Base-by-base conservation (phyloP, 2,329 filamentous ascomycete genomes). In the Didymella lethalis region DNA sequence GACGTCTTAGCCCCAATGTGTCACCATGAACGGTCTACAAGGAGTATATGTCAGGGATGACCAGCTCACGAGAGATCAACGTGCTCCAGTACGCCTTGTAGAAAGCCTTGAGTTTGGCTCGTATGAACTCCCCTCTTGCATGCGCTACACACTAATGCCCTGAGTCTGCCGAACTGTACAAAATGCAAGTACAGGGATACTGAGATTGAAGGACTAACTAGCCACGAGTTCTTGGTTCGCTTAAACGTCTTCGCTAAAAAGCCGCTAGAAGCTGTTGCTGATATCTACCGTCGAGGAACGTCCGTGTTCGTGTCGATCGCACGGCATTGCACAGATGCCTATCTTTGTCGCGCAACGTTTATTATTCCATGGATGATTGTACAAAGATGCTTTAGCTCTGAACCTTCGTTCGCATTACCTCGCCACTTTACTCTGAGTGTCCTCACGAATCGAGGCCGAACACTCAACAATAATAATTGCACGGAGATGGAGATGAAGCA, bases 401-500 rank as follows among this genome's bases (percentile, higher is more conserved):
- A 14, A 3, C 10, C n/a, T 14, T 12, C 3, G 11, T 7, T 26
- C 10, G 4, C 4, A 26, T 4, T 5, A 10, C 11, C 10, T 36
- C 11, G 16, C 16, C 32, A 36, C 16, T 14, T 7, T n/a, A 7
- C 32, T n/a, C 32, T 4, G 11, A 3, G 16, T 36, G n/a, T 36
- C 16, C 16, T 36, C 32, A n/a, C 6, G 10, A 1, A 2, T 25
- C 38, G 14, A 34, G 4, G n/a, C 20, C 23, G 14, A 36, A 7
- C 32, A 18, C 32, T n/a, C 5, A 34, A 4, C 32, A 16, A 4
- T 34, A 11, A 23, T 41, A 36, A 16, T 7, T 10, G 10, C 12
- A 23, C 44, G 38, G 50, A 47, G 50, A 54, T 59, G 38, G 50
- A 47, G 50, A 54, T 59, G 40, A 54, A 59, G 45, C 34, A 54